Conservation (phyloP, 257 asterid genomes). For the Cynanchum wilfordii region DNA sequence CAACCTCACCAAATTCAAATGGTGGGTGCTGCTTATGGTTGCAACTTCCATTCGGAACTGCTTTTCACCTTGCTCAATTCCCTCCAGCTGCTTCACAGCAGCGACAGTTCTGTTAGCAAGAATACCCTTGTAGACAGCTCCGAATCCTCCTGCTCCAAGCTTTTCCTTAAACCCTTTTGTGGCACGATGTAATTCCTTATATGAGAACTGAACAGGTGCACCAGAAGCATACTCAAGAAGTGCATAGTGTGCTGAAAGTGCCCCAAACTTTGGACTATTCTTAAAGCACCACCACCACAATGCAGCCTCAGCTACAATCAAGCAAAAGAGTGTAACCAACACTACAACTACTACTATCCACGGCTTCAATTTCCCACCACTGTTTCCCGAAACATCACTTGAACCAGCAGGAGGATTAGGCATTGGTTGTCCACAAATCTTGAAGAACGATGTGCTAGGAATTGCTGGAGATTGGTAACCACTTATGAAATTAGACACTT, state of each 20-base stretch:
- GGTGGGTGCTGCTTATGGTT: constrained; percentile 85
- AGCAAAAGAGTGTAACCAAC: constrained; percentile 40
- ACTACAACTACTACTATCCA: constrained; percentile 68
- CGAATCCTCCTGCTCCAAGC: constrained; percentile 91
- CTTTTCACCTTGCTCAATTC: constrained; percentile 85
- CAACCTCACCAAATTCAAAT: constrained; percentile 76
- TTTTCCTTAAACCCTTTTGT: constrained; percentile 76
- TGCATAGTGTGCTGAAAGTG: constrained; percentile 52
- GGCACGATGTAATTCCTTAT: constrained; percentile 61
- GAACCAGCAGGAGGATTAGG: constrained; percentile 42
- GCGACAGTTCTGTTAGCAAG: constrained; percentile 57
- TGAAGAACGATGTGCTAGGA: constrained; percentile 76
- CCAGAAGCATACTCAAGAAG: constrained; percentile 93
- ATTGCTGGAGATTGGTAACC: constrained; percentile 63
- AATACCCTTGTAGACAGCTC: constrained; percentile 67
- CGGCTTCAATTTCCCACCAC: constrained; percentile 41
- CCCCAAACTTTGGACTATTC: constrained; percentile 51
- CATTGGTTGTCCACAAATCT: constrained; percentile 52
- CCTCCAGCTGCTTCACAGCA: constrained; percentile 76
- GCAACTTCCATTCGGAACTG: constrained; percentile 90
- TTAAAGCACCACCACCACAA: constrained; percentile 75
- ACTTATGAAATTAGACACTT: constrained; percentile 41
- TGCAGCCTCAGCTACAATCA: constrained; percentile 49
- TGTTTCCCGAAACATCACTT: constrained; percentile 13
- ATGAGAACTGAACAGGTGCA: constrained; percentile 79